A percentile compares a stretch with the other conserved stretches of the same genome.
These are phyloP conservation scores for Tubosaeta sp. DNA, from an alignment of 768 basidiomycete species.

Conservation along the genomic window DNA sequence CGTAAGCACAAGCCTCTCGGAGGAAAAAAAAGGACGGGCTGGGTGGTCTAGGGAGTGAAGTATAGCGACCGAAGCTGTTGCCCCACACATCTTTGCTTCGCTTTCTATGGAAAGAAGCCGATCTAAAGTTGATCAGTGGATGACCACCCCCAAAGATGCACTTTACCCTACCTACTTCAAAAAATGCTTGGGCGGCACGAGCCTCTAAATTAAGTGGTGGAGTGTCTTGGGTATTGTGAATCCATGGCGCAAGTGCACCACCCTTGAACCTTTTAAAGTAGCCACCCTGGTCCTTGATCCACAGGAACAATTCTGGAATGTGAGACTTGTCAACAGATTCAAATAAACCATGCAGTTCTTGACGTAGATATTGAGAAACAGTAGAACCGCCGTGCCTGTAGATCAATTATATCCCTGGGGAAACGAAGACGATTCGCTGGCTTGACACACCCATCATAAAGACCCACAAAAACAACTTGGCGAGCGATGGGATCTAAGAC, in stretches of 20 bases:
- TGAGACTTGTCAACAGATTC: slow-evolving; percentile 69
- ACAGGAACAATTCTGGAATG: slow-evolving; percentile 71
- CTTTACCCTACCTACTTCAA: slow-evolving; percentile 54
- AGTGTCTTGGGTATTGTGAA: slow-evolving; percentile 28
- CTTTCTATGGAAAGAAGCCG: slow-evolving; percentile 64
- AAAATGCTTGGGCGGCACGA: slow-evolving; percentile 81
- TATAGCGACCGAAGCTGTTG: slow-evolving; percentile 86
- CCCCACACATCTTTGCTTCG: slow-evolving; percentile 74
- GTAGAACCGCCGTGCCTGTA: slow-evolving; percentile 88
- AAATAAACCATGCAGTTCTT: slow-evolving; percentile 81
- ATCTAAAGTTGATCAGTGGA: slow-evolving; percentile 41
- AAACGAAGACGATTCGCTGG: not conserved
- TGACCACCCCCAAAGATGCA: slow-evolving; percentile 1
- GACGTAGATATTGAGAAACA: slow-evolving; percentile 79
- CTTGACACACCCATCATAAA: slow-evolving; percentile 80
- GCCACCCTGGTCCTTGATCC: slow-evolving; percentile 78
- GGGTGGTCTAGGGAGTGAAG: slow-evolving; percentile 88
- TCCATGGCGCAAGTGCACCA: slow-evolving; percentile 72
- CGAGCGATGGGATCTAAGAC: slow-evolving; percentile 54
- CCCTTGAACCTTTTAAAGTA: slow-evolving; percentile 90
- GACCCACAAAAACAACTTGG: slow-evolving; percentile 82
- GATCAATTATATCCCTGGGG: slow-evolving; percentile 2
- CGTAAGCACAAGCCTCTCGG: slow-evolving; percentile 71
- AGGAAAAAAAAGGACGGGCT: slow-evolving; percentile 76
- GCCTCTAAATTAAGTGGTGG: slow-evolving; percentile 71